Conservation (phyloP, 2,329 filamentous ascomycete species). For the Aureobasidium leucospermi region DNA sequence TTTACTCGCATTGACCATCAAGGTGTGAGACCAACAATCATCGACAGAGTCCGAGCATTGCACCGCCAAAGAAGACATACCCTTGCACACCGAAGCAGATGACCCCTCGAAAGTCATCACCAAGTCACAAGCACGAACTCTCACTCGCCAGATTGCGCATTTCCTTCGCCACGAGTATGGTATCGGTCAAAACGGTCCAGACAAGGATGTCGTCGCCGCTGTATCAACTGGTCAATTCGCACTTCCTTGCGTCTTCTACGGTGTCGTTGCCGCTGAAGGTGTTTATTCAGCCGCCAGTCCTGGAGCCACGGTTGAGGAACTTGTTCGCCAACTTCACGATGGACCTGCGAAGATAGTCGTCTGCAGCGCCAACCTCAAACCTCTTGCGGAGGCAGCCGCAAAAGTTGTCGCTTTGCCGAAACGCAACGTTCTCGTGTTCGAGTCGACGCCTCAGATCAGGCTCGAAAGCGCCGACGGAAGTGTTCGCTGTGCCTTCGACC, state of each 20-base stretch:
- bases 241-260: conserved; percentile 48
- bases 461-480: background rate
- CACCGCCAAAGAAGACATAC: conserved; percentile 39
- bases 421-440: conserved; percentile 41
- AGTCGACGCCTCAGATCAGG: background rate
- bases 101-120: conserved; percentile 49
- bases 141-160: conserved; percentile 48
- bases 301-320: conserved; percentile 43
- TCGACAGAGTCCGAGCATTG: conserved; percentile 21
- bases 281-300: conserved; percentile 51
- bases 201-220: conserved; percentile 48
- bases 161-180: conserved; percentile 48
- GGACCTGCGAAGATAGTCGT: conserved; percentile 37
- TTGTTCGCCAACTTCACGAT: conserved; percentile 42
- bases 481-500: conserved; percentile 20
- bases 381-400: conserved; percentile 42
- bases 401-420: conserved; percentile 40
- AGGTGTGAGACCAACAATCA: conserved; percentile 1
- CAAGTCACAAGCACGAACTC: conserved; percentile 41
- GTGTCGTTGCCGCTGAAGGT: conserved; percentile 51
- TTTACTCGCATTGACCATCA: background rate
- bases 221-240: conserved; percentile 52
- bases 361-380: conserved; percentile 43
- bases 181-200: conserved; percentile 44
- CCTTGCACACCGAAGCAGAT: conserved; percentile 51